phyloP scores from a whole-genome alignment of 768 basidiomycete species.

The Lentinula detonsa region DNA sequence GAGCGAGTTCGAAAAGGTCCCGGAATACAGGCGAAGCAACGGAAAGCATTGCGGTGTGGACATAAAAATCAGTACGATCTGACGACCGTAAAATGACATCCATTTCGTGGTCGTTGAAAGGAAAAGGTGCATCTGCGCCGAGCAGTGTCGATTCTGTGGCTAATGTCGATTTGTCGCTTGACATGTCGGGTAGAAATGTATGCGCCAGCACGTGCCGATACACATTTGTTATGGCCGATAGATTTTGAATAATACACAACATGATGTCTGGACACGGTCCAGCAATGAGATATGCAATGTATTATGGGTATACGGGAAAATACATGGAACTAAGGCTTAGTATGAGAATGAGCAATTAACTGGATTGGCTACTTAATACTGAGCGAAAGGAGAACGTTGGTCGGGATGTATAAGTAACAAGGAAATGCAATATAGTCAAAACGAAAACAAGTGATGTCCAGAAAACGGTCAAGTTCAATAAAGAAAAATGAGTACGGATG shows the following conservation, averaged over 20 bases:
- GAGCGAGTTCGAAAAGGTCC: background rate
- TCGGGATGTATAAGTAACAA: background rate
- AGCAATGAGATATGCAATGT: constrained; percentile 2
- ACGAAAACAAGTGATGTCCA: constrained; percentile 2
- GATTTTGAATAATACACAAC: background rate
- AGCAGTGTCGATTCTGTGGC: no score
- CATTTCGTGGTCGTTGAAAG: background rate
- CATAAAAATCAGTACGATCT: background rate
- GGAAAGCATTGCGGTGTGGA: background rate
- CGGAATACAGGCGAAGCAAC: background rate
- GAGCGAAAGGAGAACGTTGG: background rate
- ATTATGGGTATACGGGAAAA: constrained; percentile 2
- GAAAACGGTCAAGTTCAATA: background rate
- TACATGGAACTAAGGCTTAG: background rate
- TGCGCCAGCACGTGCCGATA: no score
- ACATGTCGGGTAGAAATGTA: no score
- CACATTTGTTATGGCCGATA: no score
- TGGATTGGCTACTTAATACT: constrained; percentile 2
- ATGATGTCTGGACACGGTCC: background rate
- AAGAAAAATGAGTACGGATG: background rate
- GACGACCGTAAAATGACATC: background rate
- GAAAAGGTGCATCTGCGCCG: background rate
- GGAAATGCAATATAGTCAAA: background rate
- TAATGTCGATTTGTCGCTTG: no score
- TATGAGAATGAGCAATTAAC: background rate